Percentiles rank a stretch among this genome's conserved stretches.
Conservation (phyloP, 805 yeast genomes). For the Novakomyces olei region DNA sequence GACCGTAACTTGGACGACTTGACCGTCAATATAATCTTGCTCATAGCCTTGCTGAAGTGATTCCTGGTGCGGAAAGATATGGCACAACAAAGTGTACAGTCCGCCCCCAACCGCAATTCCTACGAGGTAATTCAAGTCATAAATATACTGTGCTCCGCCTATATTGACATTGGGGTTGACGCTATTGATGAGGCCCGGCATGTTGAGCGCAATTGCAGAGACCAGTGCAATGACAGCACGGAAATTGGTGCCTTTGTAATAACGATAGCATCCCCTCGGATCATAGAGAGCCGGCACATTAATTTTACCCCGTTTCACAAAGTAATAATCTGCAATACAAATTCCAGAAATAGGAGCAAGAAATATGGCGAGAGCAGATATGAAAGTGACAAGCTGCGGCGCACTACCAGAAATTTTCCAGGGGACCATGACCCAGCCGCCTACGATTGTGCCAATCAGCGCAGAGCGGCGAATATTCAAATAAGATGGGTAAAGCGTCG, state of each 20-base stretch:
- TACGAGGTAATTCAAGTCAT: too few relatives aligned
- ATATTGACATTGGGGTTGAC: background rate
- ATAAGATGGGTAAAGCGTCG: constrained; percentile 21
- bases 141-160: too few relatives aligned
- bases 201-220: constrained; percentile 10
- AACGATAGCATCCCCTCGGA: constrained; percentile 18
- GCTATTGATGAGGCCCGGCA: constrained; percentile 7
- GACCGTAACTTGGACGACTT: too few relatives aligned
- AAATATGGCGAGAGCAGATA: constrained; percentile 21
- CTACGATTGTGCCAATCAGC: constrained; percentile 17
- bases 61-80: too few relatives aligned
- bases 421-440: constrained; percentile 19
- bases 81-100: too few relatives aligned
- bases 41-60: too few relatives aligned
- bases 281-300: constrained; percentile 23
- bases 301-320: constrained; percentile 21
- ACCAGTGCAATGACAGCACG: constrained; percentile 18
- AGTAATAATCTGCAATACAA: constrained; percentile 19
- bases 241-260: constrained; percentile 22
- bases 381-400: constrained; percentile 17
- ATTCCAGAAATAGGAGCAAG: constrained; percentile 23
- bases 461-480: constrained; percentile 26
- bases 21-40: too few relatives aligned
- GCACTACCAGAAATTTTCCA: constrained; percentile 22
- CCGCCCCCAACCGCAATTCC: too few relatives aligned